Evolutionary conservation across 1,284 basidiomycete genomes (phyloP), one percentile per base, ranked within the genome.

Genomic region (Tylopilus sp.): DNA sequence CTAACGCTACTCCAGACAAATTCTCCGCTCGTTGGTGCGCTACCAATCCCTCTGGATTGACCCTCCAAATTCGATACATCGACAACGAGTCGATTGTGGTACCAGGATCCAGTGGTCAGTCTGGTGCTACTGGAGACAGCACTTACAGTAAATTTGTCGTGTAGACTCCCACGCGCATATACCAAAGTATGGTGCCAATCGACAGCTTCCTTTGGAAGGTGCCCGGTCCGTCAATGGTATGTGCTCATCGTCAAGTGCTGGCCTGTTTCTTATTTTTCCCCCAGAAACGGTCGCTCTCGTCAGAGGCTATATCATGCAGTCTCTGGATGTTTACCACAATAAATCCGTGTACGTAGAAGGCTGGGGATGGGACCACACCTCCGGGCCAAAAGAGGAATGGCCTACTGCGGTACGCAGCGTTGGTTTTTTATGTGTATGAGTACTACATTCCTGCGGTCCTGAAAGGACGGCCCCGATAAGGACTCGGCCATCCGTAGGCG

Each of bases 291-390:
- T 91, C 13, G 65, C 70, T 1, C 76, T 81, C 46, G 77, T 92
- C 29, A 79, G 81, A 52, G 65, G 76, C 4, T 89, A 84, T 63
- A 84, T 93, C 46, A 66, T 81, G 11, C 64, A 74, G 16, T 75
- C 82, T 55, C 75, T 76, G 0, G 77, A 82, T 41, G 65, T 85
- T 19, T 64, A 73, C 29, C 70, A 71, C 35, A 74, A 86, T 57
- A 75, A 71, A 25, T 75, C 79, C 12, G 79, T 77, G 47, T 85
- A 84, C 68, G 77, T 96, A 30, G 78, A 86, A 52, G 92, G 92
- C 1, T 83, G 88, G 66, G 93, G 92, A 4, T 97, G 93, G 92
- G 92, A 97, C 66, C 93, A 97, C 67, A 96, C 91, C 11, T 70
- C 75, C 43, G 89, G 86, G 86, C 70, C 79, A 1, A 71, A 69